Conservation (phyloP, 768 basidiomycete species). For the Tricholoma hemisulphureum region DNA sequence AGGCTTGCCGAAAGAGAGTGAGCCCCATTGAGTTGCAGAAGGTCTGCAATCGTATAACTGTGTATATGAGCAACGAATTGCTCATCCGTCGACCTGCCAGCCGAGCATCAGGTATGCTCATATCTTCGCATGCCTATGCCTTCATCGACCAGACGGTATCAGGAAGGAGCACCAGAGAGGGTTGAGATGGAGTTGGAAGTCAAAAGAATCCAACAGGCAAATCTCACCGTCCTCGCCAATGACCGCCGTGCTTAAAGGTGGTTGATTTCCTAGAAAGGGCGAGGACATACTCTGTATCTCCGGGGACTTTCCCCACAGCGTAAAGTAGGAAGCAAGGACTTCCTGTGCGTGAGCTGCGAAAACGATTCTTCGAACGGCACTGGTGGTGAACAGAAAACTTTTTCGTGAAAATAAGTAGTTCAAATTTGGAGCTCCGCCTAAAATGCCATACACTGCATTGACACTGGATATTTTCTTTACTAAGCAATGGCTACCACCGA, state of each 20-base stretch:
- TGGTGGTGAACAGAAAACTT: slow-evolving; percentile 16
- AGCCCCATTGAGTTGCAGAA: slow-evolving; percentile 85
- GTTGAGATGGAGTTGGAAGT: slow-evolving; percentile 44
- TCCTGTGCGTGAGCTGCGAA: slow-evolving; percentile 80
- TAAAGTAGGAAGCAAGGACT: slow-evolving; percentile 43
- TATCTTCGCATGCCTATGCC: slow-evolving; percentile 70
- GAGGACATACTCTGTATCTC: slow-evolving; percentile 74
- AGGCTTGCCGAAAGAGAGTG: slow-evolving; percentile 69
- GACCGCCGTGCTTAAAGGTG: slow-evolving; percentile 71
- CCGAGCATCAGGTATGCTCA: slow-evolving; percentile 59
- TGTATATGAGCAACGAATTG: slow-evolving; percentile 79
- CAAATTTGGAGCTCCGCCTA: slow-evolving; percentile 5
- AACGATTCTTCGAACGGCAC: slow-evolving; percentile 78
- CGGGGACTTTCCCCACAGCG: slow-evolving; percentile 95
- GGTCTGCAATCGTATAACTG: slow-evolving; percentile 81
- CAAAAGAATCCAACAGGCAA: slow-evolving; percentile 34
- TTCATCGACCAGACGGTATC: slow-evolving; percentile 35
- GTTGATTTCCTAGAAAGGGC: slow-evolving; percentile 65
- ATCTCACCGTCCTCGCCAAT: slow-evolving; percentile 52
- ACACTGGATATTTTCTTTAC: too few relatives aligned
- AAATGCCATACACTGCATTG: neutral
- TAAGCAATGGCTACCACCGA: slow-evolving; percentile 30
- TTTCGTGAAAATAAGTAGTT: too few relatives aligned
- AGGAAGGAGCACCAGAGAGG: slow-evolving; percentile 55
- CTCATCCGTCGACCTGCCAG: slow-evolving; percentile 35